Evolutionary conservation across 495 filamentous ascomycete genomes (phyloP).

Genomic region (Penicillium pancosmium): DNA sequence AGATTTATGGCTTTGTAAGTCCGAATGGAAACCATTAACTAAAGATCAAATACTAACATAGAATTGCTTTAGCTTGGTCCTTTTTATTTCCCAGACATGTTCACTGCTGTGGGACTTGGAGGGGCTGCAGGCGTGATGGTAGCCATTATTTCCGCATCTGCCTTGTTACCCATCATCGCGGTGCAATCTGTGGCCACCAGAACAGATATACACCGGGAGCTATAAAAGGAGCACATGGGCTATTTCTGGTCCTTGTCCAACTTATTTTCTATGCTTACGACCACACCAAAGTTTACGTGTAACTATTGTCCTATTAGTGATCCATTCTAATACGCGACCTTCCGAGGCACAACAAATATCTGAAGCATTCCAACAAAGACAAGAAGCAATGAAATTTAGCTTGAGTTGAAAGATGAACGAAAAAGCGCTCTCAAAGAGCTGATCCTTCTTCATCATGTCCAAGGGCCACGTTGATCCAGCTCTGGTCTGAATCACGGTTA

Average conservation of each 20-base stretch:
- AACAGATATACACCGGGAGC: not conserved
- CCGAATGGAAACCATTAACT: not conserved
- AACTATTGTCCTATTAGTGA: too few species aligned
- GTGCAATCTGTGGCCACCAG: constrained; percentile 23
- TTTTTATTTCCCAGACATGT: constrained; percentile 40
- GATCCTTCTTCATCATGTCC: not conserved
- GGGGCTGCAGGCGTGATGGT: constrained; percentile 37
- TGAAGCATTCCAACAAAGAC: too few species aligned
- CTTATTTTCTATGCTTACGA: too few species aligned
- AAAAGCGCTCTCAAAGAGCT: too few species aligned
- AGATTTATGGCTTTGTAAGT: constrained; percentile 40
- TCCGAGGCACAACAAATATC: too few species aligned
- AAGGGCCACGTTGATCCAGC: not conserved
- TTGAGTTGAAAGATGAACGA: too few species aligned
- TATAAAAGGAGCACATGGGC: too few species aligned
- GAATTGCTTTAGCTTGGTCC: constrained; percentile 27
- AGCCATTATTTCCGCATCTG: constrained; percentile 29
- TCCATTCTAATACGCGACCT: too few species aligned
- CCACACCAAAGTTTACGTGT: too few species aligned
- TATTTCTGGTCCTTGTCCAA: too few species aligned
- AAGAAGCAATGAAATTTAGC: too few species aligned
- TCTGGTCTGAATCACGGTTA: not conserved
- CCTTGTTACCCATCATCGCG: constrained; percentile 29
- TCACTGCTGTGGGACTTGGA: constrained; percentile 28
- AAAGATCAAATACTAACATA: not conserved